Base-by-base conservation (phyloP, 345 rosid genomes). In the Mercurialis annua region DNA sequence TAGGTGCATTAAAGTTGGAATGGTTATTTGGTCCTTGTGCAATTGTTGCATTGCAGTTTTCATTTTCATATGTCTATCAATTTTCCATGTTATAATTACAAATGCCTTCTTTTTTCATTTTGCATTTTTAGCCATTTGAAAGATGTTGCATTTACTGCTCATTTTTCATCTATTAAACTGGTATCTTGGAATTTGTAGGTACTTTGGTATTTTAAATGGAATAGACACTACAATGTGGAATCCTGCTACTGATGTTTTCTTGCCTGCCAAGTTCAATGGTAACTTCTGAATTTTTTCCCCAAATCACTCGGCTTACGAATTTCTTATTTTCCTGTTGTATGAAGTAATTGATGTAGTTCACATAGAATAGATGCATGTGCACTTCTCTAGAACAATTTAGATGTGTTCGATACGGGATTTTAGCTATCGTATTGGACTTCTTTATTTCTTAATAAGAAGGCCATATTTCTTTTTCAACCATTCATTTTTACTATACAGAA, bases 201-300 rank as follows among this genome's bases (percentile, higher is more conserved):
- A 84, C 73, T 73, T 81, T 49, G 88, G 88, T 36, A 62, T 81
- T 52, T 66, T 84, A 40, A 84, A 84, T 23, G 88, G 88, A 20
- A 81, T 84, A 67, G 88, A 84, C 67, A 63, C 81, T 21, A 64
- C 64, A 47, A 75, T 81, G 62, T 84, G 88, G 88, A 72, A 84
- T 73, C 88, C 88, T 66, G 81, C 78, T 56, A 76, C 75, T 3
- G 85, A 84, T 68, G 68, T 67, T 64, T 84, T 71, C 76, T 71
- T 81, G 72, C 88, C 85, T 47, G 80, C 82, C 51, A 81, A 77
- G 26, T 84, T 77, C 69, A 54, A 69, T 64, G 85, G 88, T 84
- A 71, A 78, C 16, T 5, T 58, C 60, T 58, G 31, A 31, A 1
- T 33, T 58, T 33, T 8, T 34, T 17, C 9, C 27, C 10, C 18